A percentile compares a stretch with the other conserved stretches of the same genome.
Conservation (phyloP, 345 rosid species). For the Eucalyptus pauciflora region DNA sequence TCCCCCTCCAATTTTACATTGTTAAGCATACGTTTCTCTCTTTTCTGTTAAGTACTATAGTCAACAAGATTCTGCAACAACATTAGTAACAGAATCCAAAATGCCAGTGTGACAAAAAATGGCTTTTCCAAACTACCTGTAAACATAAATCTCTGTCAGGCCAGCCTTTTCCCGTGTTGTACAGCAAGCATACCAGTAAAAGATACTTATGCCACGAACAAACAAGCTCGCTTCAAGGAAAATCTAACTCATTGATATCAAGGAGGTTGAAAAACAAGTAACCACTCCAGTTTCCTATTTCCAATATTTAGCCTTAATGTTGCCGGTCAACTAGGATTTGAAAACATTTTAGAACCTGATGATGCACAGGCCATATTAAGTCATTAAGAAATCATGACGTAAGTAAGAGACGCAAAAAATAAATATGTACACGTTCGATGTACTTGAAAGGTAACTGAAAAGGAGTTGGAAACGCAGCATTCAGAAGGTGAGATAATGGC, state of each 20-base stretch:
- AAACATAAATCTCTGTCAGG: conserved; percentile 15
- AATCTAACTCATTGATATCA: conserved; percentile 1
- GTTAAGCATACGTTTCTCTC: neutral
- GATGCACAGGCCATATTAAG: neutral
- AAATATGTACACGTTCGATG: neutral
- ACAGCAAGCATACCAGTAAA: conserved; percentile 38
- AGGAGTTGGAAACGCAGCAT: no score
- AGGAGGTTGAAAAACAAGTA: conserved; percentile 43
- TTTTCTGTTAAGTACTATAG: no score
- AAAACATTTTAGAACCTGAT: conserved; percentile 25
- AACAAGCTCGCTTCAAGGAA: no score
- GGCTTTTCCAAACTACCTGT: neutral
- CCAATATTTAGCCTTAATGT: conserved; percentile 21
- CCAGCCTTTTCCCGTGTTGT: conserved; percentile 41
- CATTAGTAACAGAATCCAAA: neutral
- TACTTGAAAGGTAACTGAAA: neutral
- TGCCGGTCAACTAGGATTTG: conserved; percentile 12
- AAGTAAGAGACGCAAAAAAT: neutral
- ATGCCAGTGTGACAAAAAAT: neutral
- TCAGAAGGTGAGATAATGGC: neutral
- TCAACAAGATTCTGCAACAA: no score
- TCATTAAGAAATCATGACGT: neutral
- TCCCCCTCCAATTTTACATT: neutral
- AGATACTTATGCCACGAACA: neutral
- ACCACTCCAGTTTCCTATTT: conserved; percentile 43